Base-by-base conservation (phyloP, 805 yeast genomes). In the Saturnispora saitoi region DNA sequence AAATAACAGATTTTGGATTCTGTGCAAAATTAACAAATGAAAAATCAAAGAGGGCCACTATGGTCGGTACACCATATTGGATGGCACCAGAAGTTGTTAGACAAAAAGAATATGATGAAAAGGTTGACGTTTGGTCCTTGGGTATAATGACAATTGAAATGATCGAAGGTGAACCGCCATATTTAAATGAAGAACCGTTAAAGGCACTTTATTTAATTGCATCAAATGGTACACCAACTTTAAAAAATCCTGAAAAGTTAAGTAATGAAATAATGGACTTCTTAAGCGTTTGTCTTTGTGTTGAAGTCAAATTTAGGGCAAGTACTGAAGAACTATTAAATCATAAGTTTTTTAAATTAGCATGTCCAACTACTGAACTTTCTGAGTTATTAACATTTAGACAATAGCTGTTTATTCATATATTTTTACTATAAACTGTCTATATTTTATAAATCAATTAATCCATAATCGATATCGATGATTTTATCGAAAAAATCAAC, bases 11-110 rank as follows among this genome's bases (percentile, higher is more conserved):
- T 70, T 93, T 93, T 66, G 91, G 76, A 0, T 93, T 91, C 70
- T 93, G 99, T 69, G 99, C 99, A 0, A 95, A 90, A 66, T 75
- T 86, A 52, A 86, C 84, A 32, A 95, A 84, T 55, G 76, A 78
- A 48, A 84, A 86, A 55, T 71, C 85, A 48, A 90, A 91, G 65
- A 80, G 99, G 64, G 89, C 96, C 3, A 93, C 99, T 4, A 88
- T 93, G 95, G 99, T 93, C 15, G 99, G 99, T 14, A 93, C 99
- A 0, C 99, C 99, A 12, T 93, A 93, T 65, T 93, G 99, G 99
- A 93, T 93, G 99, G 99, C 99, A 0, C 99, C 99, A 1, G 99
- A 93, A 65, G 96, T 93, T 47, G 96, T 93, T 26, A 80, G 90
- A 17, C 80, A 95, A 57, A 90, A 89, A 64, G 96, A 90, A 61